Evolutionary conservation across 78 protist species (phyloP).

Genomic region (Monocercomonoides exilis): DNA sequence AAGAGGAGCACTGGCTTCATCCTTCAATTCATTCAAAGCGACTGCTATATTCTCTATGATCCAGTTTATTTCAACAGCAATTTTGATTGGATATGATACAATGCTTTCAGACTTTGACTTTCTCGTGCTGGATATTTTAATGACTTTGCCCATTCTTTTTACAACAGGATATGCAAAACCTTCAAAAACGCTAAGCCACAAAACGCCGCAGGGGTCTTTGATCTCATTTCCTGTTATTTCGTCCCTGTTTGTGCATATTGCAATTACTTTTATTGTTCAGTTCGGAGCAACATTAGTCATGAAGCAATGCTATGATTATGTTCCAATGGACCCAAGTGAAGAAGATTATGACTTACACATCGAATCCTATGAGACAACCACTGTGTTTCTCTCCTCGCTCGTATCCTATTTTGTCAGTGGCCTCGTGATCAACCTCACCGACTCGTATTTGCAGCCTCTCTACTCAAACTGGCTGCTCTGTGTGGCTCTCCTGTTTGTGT

Average conservation of each 20-base stretch:
- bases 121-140: conserved; percentile 50
- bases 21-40: conserved; percentile 54
- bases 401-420: not conserved
- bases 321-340: no score
- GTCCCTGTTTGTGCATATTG: not conserved
- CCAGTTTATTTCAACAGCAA: conserved; percentile 62
- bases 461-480: not conserved
- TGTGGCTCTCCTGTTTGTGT: no score
- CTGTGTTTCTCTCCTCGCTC: not conserved
- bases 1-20: conserved; percentile 53
- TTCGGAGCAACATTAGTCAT: no score
- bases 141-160: conserved; percentile 58
- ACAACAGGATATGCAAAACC: not conserved
- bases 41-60: conserved; percentile 52
- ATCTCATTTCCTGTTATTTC: not conserved
- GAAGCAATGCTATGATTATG: no score
- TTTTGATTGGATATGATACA: conserved; percentile 40
- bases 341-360: not conserved
- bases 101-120: conserved; percentile 36
- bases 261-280: not conserved
- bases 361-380: not conserved
- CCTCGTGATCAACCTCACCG: not conserved
- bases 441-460: not conserved
- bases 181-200: not conserved
- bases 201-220: not conserved